Base-by-base conservation (phyloP, 495 filamentous ascomycete genomes). In the Aspergillus panamensis region DNA sequence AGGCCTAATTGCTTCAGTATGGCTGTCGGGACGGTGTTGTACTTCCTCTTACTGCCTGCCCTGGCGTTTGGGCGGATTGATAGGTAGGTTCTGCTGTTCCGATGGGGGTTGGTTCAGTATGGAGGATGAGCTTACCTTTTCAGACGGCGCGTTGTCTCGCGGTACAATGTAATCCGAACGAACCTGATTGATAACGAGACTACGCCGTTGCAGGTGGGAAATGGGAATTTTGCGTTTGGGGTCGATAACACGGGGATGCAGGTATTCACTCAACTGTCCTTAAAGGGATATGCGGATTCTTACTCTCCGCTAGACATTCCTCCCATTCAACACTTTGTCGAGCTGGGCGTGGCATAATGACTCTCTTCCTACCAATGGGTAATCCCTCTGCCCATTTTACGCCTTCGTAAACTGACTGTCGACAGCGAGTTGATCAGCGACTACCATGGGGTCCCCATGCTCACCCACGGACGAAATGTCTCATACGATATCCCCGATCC, bases 291-390 rank as follows among this genome's bases (percentile, higher is more conserved):
- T 20, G n/a, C 43, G 25, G 42, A 32, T 40, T 25, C 25, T 25
- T 25, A 25, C 25, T 45, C 20, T 25, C 6, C 6, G 14, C 31
- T 13, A 62, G 60, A 44, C 51, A 2, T 62, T 62, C 19, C 55
- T 62, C 7, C 60, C 60, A 12, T 62, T 62, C 37, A 62, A 62
- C 30, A 62, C 55, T 0, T 19, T 62, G 16, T 62, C 55, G 12
- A 62, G 60, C 40, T 62, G 60, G 60, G 60, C 44, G 8, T 62
- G 60, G 60, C 60, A 62, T 20, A 62, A 62, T 16, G 60, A 62
- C 31, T 62, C 60, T 13, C 44, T 55, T 8, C 60, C 55, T 2
- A 48, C 12, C 1, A 59, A 62, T 44, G 55, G 60, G 60, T 62
- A 51, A 19, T 29, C 19, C 35, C 8, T 31, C 13, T 17, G 16